Conservation (phyloP, 1,139 yeast species). For the Hansenula anomala region DNA sequence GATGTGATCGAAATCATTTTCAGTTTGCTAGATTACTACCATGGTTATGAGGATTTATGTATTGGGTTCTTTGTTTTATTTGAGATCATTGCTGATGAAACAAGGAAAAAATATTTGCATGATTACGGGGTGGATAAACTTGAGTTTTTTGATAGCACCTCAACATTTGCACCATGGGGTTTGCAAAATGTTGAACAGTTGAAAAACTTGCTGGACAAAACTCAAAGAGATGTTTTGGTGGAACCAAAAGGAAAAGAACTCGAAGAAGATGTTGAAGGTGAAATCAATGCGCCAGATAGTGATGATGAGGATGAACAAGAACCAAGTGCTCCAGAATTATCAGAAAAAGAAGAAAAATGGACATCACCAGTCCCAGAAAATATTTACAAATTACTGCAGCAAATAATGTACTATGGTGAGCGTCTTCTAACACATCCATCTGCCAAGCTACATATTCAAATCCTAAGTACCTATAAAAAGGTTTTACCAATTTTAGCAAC, state of each 20-base stretch:
- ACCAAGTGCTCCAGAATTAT: constrained; percentile 10
- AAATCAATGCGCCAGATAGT: constrained; percentile 7
- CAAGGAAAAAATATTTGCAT: constrained; percentile 35
- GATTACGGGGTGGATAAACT: constrained; percentile 20
- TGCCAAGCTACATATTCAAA: constrained; percentile 45
- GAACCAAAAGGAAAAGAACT: constrained; percentile 25
- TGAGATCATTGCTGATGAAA: constrained; percentile 55
- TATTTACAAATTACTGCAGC: constrained; percentile 53
- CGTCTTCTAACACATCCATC: constrained; percentile 69
- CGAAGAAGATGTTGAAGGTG: constrained; percentile 27
- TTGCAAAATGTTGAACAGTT: constrained; percentile 36
- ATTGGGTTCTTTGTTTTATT: constrained; percentile 75
- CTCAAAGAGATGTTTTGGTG: constrained; percentile 34
- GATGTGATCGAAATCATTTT: constrained; percentile 75
- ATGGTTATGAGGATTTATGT: constrained; percentile 70
- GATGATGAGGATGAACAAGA: constrained; percentile 19
- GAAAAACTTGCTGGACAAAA: constrained; percentile 35
- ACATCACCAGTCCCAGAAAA: constrained; percentile 55
- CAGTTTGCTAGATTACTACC: constrained; percentile 73
- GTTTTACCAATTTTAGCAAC: constrained; percentile 63
- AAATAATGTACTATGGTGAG: constrained; percentile 66
- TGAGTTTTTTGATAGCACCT: constrained; percentile 15
- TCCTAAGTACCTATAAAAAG: constrained; percentile 45
- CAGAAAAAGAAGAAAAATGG: constrained; percentile 42
- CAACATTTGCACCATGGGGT: constrained; percentile 51